Conservation (phyloP, 352 stramenopile genomes). For the Elongisporangium senticosum region DNA sequence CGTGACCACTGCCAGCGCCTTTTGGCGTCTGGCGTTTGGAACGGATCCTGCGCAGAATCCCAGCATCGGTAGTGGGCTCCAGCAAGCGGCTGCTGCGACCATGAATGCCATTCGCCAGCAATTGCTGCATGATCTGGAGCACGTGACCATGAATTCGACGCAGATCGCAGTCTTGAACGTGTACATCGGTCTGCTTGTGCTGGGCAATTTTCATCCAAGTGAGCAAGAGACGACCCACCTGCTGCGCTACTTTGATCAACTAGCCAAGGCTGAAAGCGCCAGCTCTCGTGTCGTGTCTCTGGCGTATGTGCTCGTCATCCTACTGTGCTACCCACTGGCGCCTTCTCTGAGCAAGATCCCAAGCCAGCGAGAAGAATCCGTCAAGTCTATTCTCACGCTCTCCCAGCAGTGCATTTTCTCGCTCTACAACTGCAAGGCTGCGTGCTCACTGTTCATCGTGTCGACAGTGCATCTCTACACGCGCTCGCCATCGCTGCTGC, state of each 20-base stretch:
- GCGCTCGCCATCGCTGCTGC: constrained; percentile 47
- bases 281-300: constrained; percentile 40
- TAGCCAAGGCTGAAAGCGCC: constrained; percentile 18
- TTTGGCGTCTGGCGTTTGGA: constrained; percentile 1
- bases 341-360: constrained; percentile 49
- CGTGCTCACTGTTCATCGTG: constrained; percentile 53
- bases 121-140: constrained; percentile 5
- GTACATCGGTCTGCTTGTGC: constrained; percentile 39
- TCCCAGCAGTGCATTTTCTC: constrained; percentile 54
- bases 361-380: constrained; percentile 54
- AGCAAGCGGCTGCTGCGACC: not conserved
- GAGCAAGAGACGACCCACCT: constrained; percentile 42
- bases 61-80: not conserved
- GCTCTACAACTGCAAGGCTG: constrained; percentile 41
- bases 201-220: constrained; percentile 36
- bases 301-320: constrained; percentile 45
- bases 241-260: constrained; percentile 34
- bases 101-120: constrained; percentile 5
- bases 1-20: not conserved
- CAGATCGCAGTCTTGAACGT: constrained; percentile 31
- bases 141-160: not conserved
- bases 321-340: constrained; percentile 51
- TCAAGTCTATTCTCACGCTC: constrained; percentile 38
- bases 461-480: constrained; percentile 67
- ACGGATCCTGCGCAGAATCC: not conserved